These are phyloP conservation scores for Eucalyptus shirleyi DNA, from an alignment of 345 rosid species.

Conservation along the genomic window DNA sequence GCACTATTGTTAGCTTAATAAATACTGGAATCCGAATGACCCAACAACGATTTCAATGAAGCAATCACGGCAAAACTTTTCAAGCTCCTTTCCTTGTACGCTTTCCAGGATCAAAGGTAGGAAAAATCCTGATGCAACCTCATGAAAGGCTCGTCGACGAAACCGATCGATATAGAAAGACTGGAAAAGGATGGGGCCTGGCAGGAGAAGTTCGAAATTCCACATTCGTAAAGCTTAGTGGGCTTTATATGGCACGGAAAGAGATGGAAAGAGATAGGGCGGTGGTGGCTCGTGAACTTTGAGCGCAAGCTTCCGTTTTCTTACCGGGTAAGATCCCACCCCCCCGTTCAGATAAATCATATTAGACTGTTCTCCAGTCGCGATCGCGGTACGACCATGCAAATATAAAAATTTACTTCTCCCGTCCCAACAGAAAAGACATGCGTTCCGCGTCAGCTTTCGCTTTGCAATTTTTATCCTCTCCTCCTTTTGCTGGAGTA, in stretches of 20 bases:
- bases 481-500: neutral
- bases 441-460: neutral
- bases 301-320: constrained; percentile 22
- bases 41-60: neutral
- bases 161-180: neutral
- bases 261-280: neutral
- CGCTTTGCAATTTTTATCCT: neutral
- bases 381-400: neutral
- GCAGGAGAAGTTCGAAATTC: neutral
- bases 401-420: neutral
- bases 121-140: neutral
- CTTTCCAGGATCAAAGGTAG: neutral
- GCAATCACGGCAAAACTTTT: neutral
- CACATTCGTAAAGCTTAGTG: neutral
- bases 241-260: neutral
- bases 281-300: constrained; percentile 8
- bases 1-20: neutral
- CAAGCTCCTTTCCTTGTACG: no score
- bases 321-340: neutral
- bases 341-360: neutral
- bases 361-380: neutral
- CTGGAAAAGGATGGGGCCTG: constrained; percentile 6
- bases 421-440: neutral
- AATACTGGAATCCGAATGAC: neutral
- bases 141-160: neutral